phyloP scores from a whole-genome alignment of 257 asterid genomes.

The Ajuga chamaepitys region DNA sequence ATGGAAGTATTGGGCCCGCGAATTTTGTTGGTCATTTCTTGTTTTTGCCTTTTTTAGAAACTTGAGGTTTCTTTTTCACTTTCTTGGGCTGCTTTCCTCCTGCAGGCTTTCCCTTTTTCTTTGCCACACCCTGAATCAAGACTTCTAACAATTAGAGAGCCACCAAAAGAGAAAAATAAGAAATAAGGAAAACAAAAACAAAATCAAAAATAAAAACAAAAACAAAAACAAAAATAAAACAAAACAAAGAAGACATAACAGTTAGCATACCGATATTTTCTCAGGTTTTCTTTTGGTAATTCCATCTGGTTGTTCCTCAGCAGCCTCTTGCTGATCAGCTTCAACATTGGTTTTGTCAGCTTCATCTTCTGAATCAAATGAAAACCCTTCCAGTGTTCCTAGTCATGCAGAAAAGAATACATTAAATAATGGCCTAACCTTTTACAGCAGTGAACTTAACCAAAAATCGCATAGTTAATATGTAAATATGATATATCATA shows the following conservation, averaged over 20 bases:
- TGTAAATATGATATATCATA: background rate
- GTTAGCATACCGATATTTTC: slow-evolving; percentile 46
- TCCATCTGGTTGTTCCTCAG: slow-evolving; percentile 46
- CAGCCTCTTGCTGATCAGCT: slow-evolving; percentile 46
- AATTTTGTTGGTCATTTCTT: slow-evolving; percentile 46
- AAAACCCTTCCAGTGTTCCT: slow-evolving; percentile 91
- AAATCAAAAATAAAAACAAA: no score
- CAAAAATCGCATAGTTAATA: background rate
- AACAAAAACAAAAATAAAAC: background rate
- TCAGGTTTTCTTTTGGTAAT: slow-evolving; percentile 48
- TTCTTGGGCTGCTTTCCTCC: slow-evolving; percentile 65
- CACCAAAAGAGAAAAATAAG: no score
- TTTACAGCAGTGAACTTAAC: background rate
- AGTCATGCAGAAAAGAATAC: slow-evolving; percentile 19
- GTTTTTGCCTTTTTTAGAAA: slow-evolving; percentile 51
- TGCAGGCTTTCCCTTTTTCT: slow-evolving; percentile 54
- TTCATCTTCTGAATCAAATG: slow-evolving; percentile 87
- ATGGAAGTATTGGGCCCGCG: background rate
- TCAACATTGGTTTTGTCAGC: slow-evolving; percentile 46
- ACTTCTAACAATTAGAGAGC: slow-evolving; percentile 14
- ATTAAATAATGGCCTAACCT: background rate
- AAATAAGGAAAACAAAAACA: background rate
- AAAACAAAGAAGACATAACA: background rate
- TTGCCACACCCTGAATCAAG: slow-evolving; percentile 44
- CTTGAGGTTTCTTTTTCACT: slow-evolving; percentile 67